Conservation (phyloP, 148 eudicot genomes). For the Talinum fruticosum region DNA sequence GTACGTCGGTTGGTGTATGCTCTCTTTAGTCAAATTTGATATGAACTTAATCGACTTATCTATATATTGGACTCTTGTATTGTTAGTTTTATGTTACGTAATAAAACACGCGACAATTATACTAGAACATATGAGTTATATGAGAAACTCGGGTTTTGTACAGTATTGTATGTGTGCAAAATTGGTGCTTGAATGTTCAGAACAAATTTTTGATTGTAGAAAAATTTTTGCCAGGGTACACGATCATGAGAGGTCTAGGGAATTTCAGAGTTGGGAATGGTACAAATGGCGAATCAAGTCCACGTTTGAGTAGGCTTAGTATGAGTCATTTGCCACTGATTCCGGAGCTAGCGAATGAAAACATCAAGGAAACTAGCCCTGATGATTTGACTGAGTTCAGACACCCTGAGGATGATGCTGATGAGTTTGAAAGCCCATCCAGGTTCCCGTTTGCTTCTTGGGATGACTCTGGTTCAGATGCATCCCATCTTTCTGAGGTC, state of each 20-base stretch:
- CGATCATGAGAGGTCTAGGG: conserved; percentile 30
- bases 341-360: conserved; percentile 50
- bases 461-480: conserved; percentile 38
- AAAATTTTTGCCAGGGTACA: conserved; percentile 36
- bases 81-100: too few relatives aligned
- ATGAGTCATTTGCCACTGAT: conserved; percentile 53
- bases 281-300: conserved; percentile 36
- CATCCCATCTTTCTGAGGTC: conserved; percentile 44
- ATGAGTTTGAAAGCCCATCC: conserved; percentile 30
- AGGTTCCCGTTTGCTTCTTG: conserved; percentile 50
- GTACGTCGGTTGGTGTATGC: too few relatives aligned
- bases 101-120: too few relatives aligned
- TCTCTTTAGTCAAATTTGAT: too few relatives aligned
- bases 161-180: neutral
- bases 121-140: too few relatives aligned
- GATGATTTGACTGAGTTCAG: conserved; percentile 29
- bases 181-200: neutral
- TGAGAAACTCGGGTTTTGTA: too few relatives aligned
- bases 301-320: conserved; percentile 37
- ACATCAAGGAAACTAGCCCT: conserved; percentile 25
- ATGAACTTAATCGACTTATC: too few relatives aligned
- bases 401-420: conserved; percentile 32
- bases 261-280: conserved; percentile 39
- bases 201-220: neutral
- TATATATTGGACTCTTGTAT: too few relatives aligned